Conservation (phyloP, 2,329 filamentous ascomycete genomes). For the Alternaria triticimaculans region DNA sequence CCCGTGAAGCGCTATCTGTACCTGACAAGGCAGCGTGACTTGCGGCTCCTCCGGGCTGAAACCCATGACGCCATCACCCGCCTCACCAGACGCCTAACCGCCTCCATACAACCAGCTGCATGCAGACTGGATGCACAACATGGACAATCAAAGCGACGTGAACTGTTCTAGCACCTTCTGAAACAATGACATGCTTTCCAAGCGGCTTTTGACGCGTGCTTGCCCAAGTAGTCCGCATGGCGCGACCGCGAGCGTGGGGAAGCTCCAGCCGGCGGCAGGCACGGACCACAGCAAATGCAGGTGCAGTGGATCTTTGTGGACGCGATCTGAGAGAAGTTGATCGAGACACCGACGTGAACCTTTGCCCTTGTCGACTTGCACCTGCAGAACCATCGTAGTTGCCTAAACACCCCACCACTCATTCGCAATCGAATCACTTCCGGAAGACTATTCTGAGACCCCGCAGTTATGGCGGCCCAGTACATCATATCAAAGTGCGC, state of each 20-base stretch:
- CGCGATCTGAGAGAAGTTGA: constrained; percentile 20
- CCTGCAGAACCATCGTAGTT: not conserved
- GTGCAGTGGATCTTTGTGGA: constrained; percentile 20
- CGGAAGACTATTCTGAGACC: not conserved
- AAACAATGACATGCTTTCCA: not conserved
- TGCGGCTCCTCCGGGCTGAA: constrained; percentile 37
- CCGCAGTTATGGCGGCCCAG: constrained; percentile 39
- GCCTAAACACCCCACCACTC: not conserved
- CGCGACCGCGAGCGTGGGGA: constrained; percentile 17
- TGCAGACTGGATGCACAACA: not conserved
- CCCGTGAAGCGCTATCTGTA: constrained; percentile 18
- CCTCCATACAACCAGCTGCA: not conserved
- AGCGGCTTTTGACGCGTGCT: not conserved
- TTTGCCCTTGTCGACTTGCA: not conserved
- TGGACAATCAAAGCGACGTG: not conserved
- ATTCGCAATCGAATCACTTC: not conserved
- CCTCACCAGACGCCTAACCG: constrained; percentile 17
- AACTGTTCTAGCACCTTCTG: not conserved
- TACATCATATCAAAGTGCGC: constrained; percentile 55
- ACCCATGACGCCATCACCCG: constrained; percentile 44
- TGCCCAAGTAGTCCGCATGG: not conserved
- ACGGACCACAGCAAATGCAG: constrained; percentile 24
- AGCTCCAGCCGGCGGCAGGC: constrained; percentile 17
- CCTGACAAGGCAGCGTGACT: constrained; percentile 39
- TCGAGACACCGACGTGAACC: not conserved